Evolutionary conservation across 495 filamentous ascomycete genomes (phyloP), one percentile per base, ranked within the genome.

Genomic region (Wilcoxina mikolae): DNA sequence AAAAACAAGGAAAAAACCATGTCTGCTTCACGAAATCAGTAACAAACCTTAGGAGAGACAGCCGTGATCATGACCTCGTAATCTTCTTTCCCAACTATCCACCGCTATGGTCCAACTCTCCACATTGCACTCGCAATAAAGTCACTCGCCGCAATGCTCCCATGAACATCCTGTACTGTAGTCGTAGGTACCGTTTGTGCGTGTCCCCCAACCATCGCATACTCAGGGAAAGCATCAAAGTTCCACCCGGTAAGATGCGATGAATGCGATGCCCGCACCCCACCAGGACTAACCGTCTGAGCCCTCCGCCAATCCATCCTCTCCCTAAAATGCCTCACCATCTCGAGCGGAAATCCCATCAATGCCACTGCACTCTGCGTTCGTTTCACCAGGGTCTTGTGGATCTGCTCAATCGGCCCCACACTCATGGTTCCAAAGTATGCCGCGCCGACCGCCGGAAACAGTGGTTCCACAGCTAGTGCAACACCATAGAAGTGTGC

Each of bases 401-500:
- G 79, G 43, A 87, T 88, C 61, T 89, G 79, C 64, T 87, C 85
- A 28, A 88, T 82, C 1, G 83, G 83, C 2, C 76, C 75, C 44
- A 87, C 72, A 3, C 81, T 80, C 63, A 90, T 69, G 59, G 84
- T 81, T 20, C 84, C 85, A 52, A 93, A 81, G 60, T 87, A 95
- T 35, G 87, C 82, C 20, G 86, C 83, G 47, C 86, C 90, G 54
- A 94, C 78, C 62, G 94, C 88, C 7, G 88, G 87, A 66, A 90
- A 94, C 43, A 95, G 77, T 27, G 84, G 83, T 68, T 95, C 93
- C 67, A 98, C 76, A 31, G 84, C 77, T 52, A 95, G 70, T 10
- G 85, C 88, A 27, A 85, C 77, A 3, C 85, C 87, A 67, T 94
- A 95, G 69, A 94, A 90, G 64, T 96, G 84, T 7, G 88, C 83